Evolutionary conservation across 108 stramenopile species (phyloP).

Genomic region (Asterionellopsis glacialis): DNA sequence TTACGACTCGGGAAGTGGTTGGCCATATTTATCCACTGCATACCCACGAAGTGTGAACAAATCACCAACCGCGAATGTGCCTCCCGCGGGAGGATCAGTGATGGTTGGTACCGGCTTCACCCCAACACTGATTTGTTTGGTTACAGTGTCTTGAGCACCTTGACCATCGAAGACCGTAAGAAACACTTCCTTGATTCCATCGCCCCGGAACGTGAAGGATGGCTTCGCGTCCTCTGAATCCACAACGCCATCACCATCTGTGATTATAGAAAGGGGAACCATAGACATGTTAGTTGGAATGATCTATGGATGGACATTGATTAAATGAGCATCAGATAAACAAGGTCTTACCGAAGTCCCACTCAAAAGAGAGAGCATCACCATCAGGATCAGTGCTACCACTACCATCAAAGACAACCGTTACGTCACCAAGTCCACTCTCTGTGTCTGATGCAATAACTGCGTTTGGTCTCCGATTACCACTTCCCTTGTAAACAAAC

Average conservation of each 20-base stretch:
- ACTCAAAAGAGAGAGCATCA: slow-evolving; percentile 16
- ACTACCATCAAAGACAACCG: slow-evolving; percentile 23
- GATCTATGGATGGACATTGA: too few relatives aligned
- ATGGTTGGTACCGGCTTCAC: slow-evolving; percentile 14
- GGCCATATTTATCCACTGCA: slow-evolving; percentile 14
- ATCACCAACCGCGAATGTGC: slow-evolving; percentile 22
- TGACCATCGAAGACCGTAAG: slow-evolving; percentile 13
- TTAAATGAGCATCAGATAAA: slow-evolving; percentile 5
- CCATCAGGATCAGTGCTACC: slow-evolving; percentile 28
- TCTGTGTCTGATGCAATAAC: slow-evolving; percentile 5
- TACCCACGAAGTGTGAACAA: slow-evolving; percentile 14
- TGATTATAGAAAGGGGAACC: too few relatives aligned
- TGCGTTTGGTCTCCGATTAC: slow-evolving; percentile 27
- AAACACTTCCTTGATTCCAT: background rate
- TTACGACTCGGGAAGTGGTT: slow-evolving; percentile 13
- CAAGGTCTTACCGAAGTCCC: slow-evolving; percentile 23
- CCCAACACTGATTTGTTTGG: slow-evolving; percentile 9
- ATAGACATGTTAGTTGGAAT: too few relatives aligned
- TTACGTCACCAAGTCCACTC: slow-evolving; percentile 4
- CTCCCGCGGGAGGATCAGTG: slow-evolving; percentile 6
- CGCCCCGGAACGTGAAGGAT: slow-evolving; percentile 5
- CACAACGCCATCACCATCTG: slow-evolving; percentile 9
- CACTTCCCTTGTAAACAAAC: slow-evolving; percentile 19
- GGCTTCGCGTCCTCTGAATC: background rate
- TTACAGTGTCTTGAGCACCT: slow-evolving; percentile 3